Conservation (phyloP, 345 rosid genomes). For the Mallotus nudiflorus region DNA sequence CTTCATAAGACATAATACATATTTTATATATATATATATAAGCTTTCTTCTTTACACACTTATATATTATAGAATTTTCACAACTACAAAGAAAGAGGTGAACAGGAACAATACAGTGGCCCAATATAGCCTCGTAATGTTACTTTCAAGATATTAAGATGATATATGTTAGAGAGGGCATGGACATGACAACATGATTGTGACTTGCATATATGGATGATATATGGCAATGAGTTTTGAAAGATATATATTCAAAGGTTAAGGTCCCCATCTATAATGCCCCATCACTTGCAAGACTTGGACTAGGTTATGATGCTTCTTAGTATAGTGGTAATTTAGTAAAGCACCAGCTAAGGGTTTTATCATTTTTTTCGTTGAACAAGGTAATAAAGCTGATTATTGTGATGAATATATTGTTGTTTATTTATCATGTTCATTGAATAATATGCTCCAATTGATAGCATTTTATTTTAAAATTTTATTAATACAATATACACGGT, state of each 20-base stretch:
- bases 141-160: constrained; percentile 22
- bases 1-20: too few relatives aligned
- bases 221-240: constrained; percentile 6
- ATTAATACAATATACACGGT: too few relatives aligned
- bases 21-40: too few relatives aligned
- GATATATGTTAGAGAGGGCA: constrained; percentile 15
- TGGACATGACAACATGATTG: constrained; percentile 58
- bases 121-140: constrained; percentile 33
- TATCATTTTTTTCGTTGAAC: not conserved
- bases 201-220: constrained; percentile 33
- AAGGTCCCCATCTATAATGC: constrained; percentile 23
- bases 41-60: not conserved
- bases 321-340: constrained; percentile 32
- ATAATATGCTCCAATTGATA: too few relatives aligned
- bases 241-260: constrained; percentile 2
- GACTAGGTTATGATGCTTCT: constrained; percentile 35
- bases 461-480: too few relatives aligned
- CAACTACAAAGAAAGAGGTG: constrained; percentile 3
- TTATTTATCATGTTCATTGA: too few relatives aligned
- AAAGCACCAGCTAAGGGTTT: constrained; percentile 21
- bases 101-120: constrained; percentile 7
- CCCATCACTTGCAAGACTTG: constrained; percentile 3
- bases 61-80: not conserved
- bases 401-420: not conserved
- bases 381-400: not conserved